Evolutionary conservation across 768 basidiomycete genomes (phyloP).

Genomic region (Lactarius vividus): DNA sequence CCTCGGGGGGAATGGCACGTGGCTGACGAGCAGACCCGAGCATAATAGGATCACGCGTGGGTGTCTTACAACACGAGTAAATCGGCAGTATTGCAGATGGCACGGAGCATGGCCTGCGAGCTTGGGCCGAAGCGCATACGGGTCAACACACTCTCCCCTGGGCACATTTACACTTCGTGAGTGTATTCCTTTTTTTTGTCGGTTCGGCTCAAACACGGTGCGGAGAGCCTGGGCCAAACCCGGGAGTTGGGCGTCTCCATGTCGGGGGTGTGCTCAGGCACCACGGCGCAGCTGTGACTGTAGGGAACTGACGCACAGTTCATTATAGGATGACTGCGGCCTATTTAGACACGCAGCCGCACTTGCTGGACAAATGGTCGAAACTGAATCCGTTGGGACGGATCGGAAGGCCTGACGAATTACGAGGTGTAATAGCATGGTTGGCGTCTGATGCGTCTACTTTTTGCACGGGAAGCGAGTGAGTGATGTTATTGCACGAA

Average conservation of each 20-base stretch:
- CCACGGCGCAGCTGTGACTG: slow-evolving; percentile 11
- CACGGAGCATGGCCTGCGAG: slow-evolving; percentile 79
- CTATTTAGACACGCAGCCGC: slow-evolving; percentile 62
- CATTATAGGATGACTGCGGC: slow-evolving; percentile 66
- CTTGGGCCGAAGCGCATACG: slow-evolving; percentile 63
- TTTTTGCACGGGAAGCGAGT: slow-evolving; percentile 84
- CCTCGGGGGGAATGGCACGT: no score
- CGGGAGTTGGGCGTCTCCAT: background rate
- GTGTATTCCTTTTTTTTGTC: background rate
- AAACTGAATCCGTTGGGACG: slow-evolving; percentile 65
- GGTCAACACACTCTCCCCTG: slow-evolving; percentile 74
- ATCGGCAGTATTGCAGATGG: slow-evolving; percentile 77
- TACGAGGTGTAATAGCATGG: slow-evolving; percentile 71
- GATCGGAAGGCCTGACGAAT: slow-evolving; percentile 67
- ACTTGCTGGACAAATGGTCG: slow-evolving; percentile 66
- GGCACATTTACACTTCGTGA: slow-evolving; percentile 61
- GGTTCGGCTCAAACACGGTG: background rate
- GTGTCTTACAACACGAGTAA: slow-evolving; percentile 77
- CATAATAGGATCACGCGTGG: slow-evolving; percentile 64
- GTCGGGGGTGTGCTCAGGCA: background rate
- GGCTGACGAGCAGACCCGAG: background rate
- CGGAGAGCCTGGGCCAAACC: background rate
- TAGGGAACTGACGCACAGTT: slow-evolving; percentile 5
- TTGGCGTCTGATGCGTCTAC: slow-evolving; percentile 72
- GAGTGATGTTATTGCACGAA: slow-evolving; percentile 34